Conservation (phyloP, 2,329 filamentous ascomycete species). For the Diaporthe eres region DNA sequence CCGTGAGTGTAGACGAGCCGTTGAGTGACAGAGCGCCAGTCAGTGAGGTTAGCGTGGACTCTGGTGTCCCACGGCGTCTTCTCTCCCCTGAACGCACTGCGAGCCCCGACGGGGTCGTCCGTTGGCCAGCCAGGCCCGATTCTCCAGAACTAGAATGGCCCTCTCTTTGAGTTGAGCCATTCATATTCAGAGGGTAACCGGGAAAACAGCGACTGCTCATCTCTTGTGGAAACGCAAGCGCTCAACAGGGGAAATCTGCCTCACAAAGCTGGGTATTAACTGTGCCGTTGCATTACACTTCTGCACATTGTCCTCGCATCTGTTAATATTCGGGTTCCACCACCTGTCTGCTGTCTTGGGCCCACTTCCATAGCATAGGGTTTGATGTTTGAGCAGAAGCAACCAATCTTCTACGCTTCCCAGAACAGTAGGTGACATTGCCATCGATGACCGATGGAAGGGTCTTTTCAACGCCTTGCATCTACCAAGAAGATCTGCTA, state of each 20-base stretch:
- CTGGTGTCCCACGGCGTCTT: not conserved
- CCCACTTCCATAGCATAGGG: not conserved
- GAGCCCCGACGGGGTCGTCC: not conserved
- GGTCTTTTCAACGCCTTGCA: not conserved
- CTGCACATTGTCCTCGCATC: not conserved
- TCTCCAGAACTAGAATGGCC: no score
- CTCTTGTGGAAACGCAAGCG: not conserved
- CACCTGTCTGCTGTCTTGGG: not conserved
- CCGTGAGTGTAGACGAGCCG: not conserved
- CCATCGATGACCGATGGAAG: not conserved
- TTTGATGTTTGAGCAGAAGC: not conserved
- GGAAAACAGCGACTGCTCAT: not conserved
- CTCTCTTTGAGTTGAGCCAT: not conserved
- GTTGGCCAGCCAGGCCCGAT: no score
- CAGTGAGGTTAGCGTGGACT: not conserved
- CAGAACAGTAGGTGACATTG: not conserved
- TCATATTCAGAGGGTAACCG: not conserved
- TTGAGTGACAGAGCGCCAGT: not conserved
- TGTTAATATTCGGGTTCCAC: no score
- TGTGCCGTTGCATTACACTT: not conserved
- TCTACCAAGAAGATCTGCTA: not conserved
- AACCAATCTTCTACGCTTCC: not conserved
- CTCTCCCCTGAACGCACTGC: not conserved
- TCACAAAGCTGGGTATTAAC: not conserved
- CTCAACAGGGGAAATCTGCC: not conserved